Evolutionary conservation across 305 asterid species (phyloP), one percentile per base, ranked within the genome.

Genomic region (Fraxinus xanthoxyloides): DNA sequence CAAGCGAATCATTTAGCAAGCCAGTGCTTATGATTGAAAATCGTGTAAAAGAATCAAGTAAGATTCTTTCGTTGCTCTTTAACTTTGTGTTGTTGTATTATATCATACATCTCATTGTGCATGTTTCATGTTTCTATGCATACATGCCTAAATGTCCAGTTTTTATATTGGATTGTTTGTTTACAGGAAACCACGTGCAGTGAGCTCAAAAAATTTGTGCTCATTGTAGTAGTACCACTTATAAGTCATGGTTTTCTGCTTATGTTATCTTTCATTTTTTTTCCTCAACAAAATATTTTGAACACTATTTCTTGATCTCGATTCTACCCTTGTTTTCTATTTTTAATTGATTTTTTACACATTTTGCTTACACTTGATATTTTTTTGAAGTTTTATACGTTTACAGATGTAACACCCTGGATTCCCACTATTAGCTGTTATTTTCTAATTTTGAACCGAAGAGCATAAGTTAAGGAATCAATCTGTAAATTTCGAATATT

Each of bases 1-100:
- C 84, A 48, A 74, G 85, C 43, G 91, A 88, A 80, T 77, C 88
- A 30, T 81, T 80, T 72, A 54, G 72, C 80, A 84, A 86, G 86
- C 85, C 86, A 43, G 82, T 78, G 34, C 82, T 69, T 75, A 51
- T 84, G 89, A 82, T 84, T 40, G 89, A 86, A 80, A 81, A 59
- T 32, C 77, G 73, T 74, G 72, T 38, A 63, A 76, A 80, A 86
- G 85, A 84, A 72, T 84, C 89, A 31, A 84, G 91, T 88, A 82
- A 86, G 89, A 61, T 56, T 78, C 35, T 51, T 70, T 73, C 1
- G 26, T 5, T 19, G 26, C 65, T 54, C 65, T n/a, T 56, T 19
- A 19, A 56, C 4, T 56, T 56, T 56, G 67, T 56, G 67, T 56
- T 56, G 26, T 56, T 19, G 26, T 56, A 19, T 65, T 35, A 10